These are phyloP conservation scores for Suillus lakei DNA, from an alignment of 768 basidiomycete species.

Conservation along the genomic window DNA sequence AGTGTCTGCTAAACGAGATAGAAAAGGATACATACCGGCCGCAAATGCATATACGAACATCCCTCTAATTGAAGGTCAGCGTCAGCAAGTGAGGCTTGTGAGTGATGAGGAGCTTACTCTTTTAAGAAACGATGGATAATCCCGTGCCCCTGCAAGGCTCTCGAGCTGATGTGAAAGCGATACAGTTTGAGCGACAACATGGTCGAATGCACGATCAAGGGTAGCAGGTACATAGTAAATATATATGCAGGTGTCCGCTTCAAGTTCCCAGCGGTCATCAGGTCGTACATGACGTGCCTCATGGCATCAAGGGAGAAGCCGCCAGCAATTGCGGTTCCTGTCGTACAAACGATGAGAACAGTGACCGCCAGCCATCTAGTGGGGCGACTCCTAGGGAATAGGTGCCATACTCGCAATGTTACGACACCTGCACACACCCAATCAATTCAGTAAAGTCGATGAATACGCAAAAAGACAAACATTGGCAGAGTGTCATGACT, in stretches of 20 bases:
- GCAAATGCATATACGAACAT: constrained; percentile 27
- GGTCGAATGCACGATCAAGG: constrained; percentile 17
- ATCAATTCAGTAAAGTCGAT: not conserved
- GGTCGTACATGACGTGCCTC: no score
- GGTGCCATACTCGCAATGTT: no score
- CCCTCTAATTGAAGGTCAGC: constrained; percentile 17
- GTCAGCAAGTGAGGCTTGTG: not conserved
- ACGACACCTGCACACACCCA: constrained; percentile 14
- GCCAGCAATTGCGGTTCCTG: no score
- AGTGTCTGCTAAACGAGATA: not conserved
- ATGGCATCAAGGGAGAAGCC: no score
- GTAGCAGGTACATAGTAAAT: constrained; percentile 15
- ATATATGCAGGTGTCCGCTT: not conserved
- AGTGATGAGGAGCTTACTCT: constrained; percentile 14
- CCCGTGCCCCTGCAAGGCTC: constrained; percentile 10
- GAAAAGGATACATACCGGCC: constrained; percentile 13
- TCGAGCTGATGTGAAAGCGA: constrained; percentile 14
- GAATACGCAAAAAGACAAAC: constrained; percentile 6
- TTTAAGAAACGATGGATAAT: constrained; percentile 20
- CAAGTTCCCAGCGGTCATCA: no score
- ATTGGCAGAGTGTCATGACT: constrained; percentile 20
- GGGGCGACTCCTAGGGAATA: no score
- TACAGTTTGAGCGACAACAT: constrained; percentile 21
- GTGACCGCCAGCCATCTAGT: no score
- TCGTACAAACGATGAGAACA: not conserved